Base-by-base conservation (phyloP, 164 flowering plant species). In the Nymphaea thermarum region DNA sequence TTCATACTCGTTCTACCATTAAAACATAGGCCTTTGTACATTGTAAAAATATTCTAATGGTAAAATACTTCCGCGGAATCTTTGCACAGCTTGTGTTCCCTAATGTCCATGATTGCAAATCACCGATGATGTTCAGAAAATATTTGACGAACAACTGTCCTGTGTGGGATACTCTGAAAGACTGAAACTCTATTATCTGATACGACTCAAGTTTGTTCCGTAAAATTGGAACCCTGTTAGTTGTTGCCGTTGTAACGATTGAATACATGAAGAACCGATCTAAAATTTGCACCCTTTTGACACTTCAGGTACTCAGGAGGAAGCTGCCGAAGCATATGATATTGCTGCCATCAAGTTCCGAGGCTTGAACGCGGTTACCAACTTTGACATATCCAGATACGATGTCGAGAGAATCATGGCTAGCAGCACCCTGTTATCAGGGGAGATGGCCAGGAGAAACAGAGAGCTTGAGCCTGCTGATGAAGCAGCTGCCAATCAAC, bases 281-380 rank as follows among this genome's bases (percentile, higher is more conserved):
- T 62, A 62, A 11, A 10, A 62, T 7, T 7, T 62, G 36, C 64
- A 2, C 42, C 18, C 64, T 62, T 62, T 62, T 62, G 66, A 43
- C 44, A 11, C 43, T 75, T 43, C 68, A 87, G 92, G 92, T 73
- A 87, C 89, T 36, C 92, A 87, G 71, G 89, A 87, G 69, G 89
- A 87, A 70, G 92, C 92, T 17, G 92, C 89, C 6, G 89, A 87
- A 71, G 92, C 92, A 17, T 87, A 87, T 69, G 92, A 87, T 69
- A 71, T 83, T 3, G 92, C 92, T n/a, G 92, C 92, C 5, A 87
- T 87, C 55, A 87, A 85, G 70, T 87, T 85, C 60, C 86, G 89
- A 0, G 92, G 92, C 3, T 79, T 71, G 43, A 85, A 76, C 67
- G 89, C 92, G 3, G 88, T 87, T 16, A 87, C 92, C 0, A 87